Evolutionary conservation across 305 asterid genomes (phyloP).

Genomic region (Plantago coronopus): DNA sequence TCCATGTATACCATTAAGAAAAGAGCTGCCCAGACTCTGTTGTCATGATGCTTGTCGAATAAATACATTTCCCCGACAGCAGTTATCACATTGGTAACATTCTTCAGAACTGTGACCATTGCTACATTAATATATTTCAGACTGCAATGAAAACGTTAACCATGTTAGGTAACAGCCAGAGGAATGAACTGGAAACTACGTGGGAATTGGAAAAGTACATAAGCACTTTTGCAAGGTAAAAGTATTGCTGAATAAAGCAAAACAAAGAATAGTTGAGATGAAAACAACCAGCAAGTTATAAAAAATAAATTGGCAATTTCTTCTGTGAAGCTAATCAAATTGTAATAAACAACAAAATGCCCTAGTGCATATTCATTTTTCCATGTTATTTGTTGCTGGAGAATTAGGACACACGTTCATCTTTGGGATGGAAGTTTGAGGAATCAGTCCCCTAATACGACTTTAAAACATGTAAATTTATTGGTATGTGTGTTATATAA

Average conservation of each 20-base stretch:
- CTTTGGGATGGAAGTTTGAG: neutral
- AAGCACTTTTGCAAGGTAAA: neutral
- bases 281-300: neutral
- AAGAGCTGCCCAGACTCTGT: conserved; percentile 91
- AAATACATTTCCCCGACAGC: conserved; percentile 94
- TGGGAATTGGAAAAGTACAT: neutral
- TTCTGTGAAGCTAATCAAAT: neutral
- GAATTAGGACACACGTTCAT: no score
- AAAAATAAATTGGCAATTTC: no score
- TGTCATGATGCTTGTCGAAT: conserved; percentile 78
- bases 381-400: no score
- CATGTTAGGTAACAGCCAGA: conserved; percentile 8
- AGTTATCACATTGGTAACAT: conserved; percentile 87
- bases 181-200: neutral
- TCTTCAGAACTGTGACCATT: conserved; percentile 97
- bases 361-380: neutral
- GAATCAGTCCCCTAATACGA: neutral
- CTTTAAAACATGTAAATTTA: no score
- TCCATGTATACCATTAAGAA: conserved; percentile 64
- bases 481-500: no score
- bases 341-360: neutral
- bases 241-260: neutral
- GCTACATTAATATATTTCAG: conserved; percentile 83
- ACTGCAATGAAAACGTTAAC: conserved; percentile 40
- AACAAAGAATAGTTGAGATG: conserved; percentile 4